phyloP scores from a whole-genome alignment of 805 yeast genomes.

The Wickerhamiella sergipiensis region DNA sequence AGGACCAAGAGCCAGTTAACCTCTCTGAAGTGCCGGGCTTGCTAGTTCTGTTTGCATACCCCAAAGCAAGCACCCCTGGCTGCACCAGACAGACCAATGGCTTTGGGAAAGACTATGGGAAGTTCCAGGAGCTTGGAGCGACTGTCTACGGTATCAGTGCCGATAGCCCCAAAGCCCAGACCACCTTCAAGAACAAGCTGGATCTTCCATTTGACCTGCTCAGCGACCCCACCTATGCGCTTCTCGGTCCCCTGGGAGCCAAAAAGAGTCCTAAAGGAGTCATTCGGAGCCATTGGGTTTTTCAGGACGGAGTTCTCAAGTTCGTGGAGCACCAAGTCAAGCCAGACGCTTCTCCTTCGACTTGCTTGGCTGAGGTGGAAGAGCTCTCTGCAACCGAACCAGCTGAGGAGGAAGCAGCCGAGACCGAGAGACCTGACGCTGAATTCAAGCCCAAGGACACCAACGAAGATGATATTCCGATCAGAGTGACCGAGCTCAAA shows the following conservation, averaged over 20 bases:
- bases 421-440: neutral
- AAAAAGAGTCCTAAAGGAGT: slow-evolving; percentile 66
- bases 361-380: slow-evolving; percentile 18
- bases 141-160: slow-evolving; percentile 71
- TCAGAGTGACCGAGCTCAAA: neutral
- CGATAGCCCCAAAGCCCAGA: slow-evolving; percentile 69
- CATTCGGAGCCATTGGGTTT: slow-evolving; percentile 84
- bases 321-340: slow-evolving; percentile 40
- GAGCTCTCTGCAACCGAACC: neutral
- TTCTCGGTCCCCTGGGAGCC: slow-evolving; percentile 70
- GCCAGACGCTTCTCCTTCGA: slow-evolving; percentile 24
- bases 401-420: neutral
- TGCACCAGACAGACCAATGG: slow-evolving; percentile 93
- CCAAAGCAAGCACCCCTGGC: slow-evolving; percentile 90
- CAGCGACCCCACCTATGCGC: slow-evolving; percentile 56
- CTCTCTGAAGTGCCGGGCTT: slow-evolving; percentile 32
- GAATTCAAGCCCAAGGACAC: neutral
- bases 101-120: slow-evolving; percentile 51
- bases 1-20: slow-evolving; percentile 51
- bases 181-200: slow-evolving; percentile 60
- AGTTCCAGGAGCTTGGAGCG: slow-evolving; percentile 37
- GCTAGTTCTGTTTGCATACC: slow-evolving; percentile 54
- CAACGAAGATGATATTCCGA: neutral
- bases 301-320: slow-evolving; percentile 58
- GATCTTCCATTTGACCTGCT: slow-evolving; percentile 59